phyloP scores from a whole-genome alignment of 2,329 filamentous ascomycete genomes.

The Xylariaceae sp. region DNA sequence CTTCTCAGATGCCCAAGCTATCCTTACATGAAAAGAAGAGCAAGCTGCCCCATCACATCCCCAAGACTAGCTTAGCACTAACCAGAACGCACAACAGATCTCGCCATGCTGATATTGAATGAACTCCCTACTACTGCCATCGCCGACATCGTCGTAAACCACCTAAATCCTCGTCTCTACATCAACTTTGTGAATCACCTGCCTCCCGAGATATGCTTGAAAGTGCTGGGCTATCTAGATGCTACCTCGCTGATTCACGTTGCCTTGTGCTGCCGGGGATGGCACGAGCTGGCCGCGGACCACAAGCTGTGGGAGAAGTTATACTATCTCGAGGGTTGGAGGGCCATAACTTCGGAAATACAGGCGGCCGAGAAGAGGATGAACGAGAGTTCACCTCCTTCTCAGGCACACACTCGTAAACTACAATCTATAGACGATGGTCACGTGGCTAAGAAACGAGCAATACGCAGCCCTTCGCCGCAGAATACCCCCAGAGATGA shows the following conservation, averaged over 20 bases:
- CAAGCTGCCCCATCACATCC: slow-evolving; percentile 30
- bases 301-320: slow-evolving; percentile 81
- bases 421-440: slow-evolving; percentile 46
- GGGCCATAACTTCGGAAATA: slow-evolving; percentile 65
- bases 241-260: slow-evolving; percentile 76
- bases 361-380: slow-evolving; percentile 61
- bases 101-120: slow-evolving; percentile 75
- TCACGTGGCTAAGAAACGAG: slow-evolving; percentile 54
- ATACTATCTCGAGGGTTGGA: slow-evolving; percentile 86
- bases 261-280: slow-evolving; percentile 74
- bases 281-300: slow-evolving; percentile 80
- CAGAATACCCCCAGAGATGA: slow-evolving; percentile 48
- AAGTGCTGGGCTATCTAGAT: slow-evolving; percentile 84
- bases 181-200: slow-evolving; percentile 87
- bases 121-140: slow-evolving; percentile 78
- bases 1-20: slow-evolving; percentile 48
- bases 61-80: slow-evolving; percentile 16
- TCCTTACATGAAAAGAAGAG: slow-evolving; percentile 49
- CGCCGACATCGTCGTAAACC: slow-evolving; percentile 70
- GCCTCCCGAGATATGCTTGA: slow-evolving; percentile 85
- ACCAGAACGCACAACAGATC: slow-evolving; percentile 52
- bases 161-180: slow-evolving; percentile 78
- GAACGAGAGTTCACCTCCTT: slow-evolving; percentile 43
- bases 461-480: slow-evolving; percentile 40
- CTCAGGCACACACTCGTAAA: slow-evolving; percentile 41